Evolutionary conservation across 2,329 filamentous ascomycete species (phyloP).

Genomic region (Paraphoma chrysanthemicola): DNA sequence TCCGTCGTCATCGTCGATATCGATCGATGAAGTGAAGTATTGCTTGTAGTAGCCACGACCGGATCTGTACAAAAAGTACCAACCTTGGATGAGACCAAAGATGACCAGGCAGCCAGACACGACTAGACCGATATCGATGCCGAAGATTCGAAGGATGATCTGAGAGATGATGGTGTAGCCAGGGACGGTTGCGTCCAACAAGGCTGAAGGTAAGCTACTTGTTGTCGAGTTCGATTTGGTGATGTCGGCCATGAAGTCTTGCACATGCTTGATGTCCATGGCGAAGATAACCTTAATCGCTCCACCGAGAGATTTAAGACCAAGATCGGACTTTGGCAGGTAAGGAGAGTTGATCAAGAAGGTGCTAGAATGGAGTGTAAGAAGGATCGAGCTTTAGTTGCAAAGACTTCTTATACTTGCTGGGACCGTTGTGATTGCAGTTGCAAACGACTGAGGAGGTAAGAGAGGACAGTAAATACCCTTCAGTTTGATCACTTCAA

Average conservation of each 20-base stretch:
- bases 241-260: conserved; percentile 20
- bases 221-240: conserved; percentile 24
- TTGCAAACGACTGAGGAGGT: neutral
- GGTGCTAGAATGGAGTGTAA: neutral
- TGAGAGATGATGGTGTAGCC: conserved; percentile 58
- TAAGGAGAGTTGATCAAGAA: neutral
- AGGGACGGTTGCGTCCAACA: conserved; percentile 59
- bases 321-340: no score
- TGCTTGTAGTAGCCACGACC: conserved; percentile 38
- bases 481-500: neutral
- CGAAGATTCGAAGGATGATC: conserved; percentile 50
- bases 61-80: conserved; percentile 45
- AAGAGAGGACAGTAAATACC: neutral
- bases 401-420: neutral
- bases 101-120: conserved; percentile 53
- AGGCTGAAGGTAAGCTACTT: conserved; percentile 51
- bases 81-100: conserved; percentile 50
- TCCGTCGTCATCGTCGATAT: conserved; percentile 54
- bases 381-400: neutral
- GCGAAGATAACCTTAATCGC: neutral
- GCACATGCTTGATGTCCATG: conserved; percentile 33
- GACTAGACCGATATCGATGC: conserved; percentile 57
- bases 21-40: conserved; percentile 52
- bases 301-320: no score
- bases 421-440: neutral